A percentile compares a stretch with the other conserved stretches of the same genome.
Conservation (phyloP, 225 moss, liverwort and hornwort genomes). For the Bryum argenteum region DNA sequence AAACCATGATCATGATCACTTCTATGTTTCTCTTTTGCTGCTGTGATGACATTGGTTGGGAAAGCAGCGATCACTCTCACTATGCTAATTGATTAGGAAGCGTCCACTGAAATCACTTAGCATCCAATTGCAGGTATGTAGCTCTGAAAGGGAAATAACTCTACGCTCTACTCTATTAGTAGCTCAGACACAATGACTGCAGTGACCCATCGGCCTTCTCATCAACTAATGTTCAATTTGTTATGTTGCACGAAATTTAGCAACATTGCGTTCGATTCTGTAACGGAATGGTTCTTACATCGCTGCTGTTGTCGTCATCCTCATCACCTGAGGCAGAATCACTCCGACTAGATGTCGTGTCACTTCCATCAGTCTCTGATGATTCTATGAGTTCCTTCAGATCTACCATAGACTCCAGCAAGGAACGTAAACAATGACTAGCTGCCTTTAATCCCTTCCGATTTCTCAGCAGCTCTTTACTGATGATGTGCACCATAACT, state of each 20-base stretch:
- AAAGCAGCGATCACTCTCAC: not conserved
- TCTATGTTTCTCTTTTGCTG: not conserved
- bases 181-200: not conserved
- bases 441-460: slow-evolving; percentile 59
- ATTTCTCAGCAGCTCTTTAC: slow-evolving; percentile 48
- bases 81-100: not conserved
- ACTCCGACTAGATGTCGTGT: slow-evolving; percentile 46
- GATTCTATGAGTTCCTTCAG: slow-evolving; percentile 86
- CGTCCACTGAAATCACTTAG: not conserved
- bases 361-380: slow-evolving; percentile 72
- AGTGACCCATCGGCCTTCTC: not conserved
- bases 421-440: slow-evolving; percentile 72
- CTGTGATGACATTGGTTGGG: not conserved
- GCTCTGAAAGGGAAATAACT: not conserved
- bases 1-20: not conserved
- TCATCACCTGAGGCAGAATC: slow-evolving; percentile 44
- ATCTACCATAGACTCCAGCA: slow-evolving; percentile 76
- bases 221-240: not conserved
- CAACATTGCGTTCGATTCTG: not conserved
- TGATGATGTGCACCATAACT: slow-evolving; percentile 63
- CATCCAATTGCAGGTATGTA: not conserved
- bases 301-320: slow-evolving; percentile 44
- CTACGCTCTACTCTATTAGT: not conserved
- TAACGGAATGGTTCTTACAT: slow-evolving; percentile 29
- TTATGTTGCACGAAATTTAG: not conserved